Evolutionary conservation across 2,329 filamentous ascomycete genomes (phyloP), one percentile per base, ranked within the genome.

Genomic region (Raffaelea ambrosiae): DNA sequence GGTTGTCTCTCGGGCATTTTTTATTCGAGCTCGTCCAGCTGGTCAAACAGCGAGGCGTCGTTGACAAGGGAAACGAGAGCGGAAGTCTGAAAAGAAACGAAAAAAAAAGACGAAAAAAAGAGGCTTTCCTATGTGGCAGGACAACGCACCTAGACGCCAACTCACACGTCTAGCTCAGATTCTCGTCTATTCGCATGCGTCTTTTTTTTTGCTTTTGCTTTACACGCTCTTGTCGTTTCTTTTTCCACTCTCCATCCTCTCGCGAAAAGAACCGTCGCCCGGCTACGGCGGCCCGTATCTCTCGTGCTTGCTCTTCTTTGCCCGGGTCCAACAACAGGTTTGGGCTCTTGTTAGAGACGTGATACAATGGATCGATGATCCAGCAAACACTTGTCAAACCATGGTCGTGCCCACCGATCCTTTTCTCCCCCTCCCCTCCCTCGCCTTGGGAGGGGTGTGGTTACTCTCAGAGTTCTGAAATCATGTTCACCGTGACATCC

Each of bases 331-430:
- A 10, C 7, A 51, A 55, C 55, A 57, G 56, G 57, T 61, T 57
- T 58, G 54, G 56, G 48, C 49, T 43, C 36, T 53, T 57, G 56
- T 61, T 47, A 55, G 54, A 60, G 49, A 55, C 50, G 48, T 60
- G 58, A 58, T 60, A 60, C 58, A 54, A 53, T 51, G 55, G 56
- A 59, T 58, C 53, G 55, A 43, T 49, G 55, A 55, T 55, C 54
- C 49, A 52, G 54, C 35, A 55, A 50, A 49, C 45, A 47, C 48
- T 53, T 50, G 53, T 60, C 57, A 56, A 59, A 59, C 58, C 54
- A 57, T 53, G 46, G 43, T 46, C 38, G 43, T 46, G 43, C 47
- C 51, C 43, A 39, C 20, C 10, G 26, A 43, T 48, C 26, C 31
- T 40, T 38, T 14, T 2, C 11, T 4, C 22, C n/a, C 14, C 8